Evolutionary conservation across 805 yeast species (phyloP), one percentile per base, ranked within the genome.

Genomic region (Sugiyamaella chiloensis): DNA sequence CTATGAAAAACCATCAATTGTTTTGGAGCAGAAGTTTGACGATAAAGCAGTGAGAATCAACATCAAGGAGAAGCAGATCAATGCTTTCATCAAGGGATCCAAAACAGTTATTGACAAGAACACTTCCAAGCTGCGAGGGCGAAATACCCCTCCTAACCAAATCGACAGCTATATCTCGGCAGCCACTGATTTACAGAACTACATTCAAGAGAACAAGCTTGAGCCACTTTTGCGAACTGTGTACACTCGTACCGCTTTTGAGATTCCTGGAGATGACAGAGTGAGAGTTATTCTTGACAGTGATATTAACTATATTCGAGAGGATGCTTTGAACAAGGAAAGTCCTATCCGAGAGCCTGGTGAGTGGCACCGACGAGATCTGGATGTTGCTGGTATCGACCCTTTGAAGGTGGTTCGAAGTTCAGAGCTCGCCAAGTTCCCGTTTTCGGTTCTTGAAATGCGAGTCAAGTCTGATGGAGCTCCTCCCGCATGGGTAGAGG

Each of bases 181-280:
- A 49, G 80, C 87, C 46, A 73, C 75, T 35, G 78, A 76, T 44
- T 68, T 88, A 44, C 82, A 83, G 60, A 64, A 69, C 11, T 85
- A 82, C 60, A 83, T 91, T 52, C 62, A 67, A 34, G 80, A 80
- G 45, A 74, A 81, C 57, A 76, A 80, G 51, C 73, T 91, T 54
- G 86, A 87, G 67, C 99, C 99, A 11, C 79, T 87, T 31, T 69
- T 93, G 63, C 81, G 98, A 70, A 79, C 96, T 8, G 79, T 83
- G 30, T 88, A 87, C 70, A 86, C 88, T 35, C 78, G 98, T 66
- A 87, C 96, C 4, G 98, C 98, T 2, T 91, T 93, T 73, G 97
- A 91, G 73, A 91, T 91, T 59, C 99, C 99, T 2, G 97, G 97
- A 50, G 98, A 93, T 64, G 95, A 90, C 64, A 79, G 91, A 61